Evolutionary conservation across 768 basidiomycete genomes (phyloP), one percentile per base, ranked within the genome.

Genomic region (Mycena rosella): DNA sequence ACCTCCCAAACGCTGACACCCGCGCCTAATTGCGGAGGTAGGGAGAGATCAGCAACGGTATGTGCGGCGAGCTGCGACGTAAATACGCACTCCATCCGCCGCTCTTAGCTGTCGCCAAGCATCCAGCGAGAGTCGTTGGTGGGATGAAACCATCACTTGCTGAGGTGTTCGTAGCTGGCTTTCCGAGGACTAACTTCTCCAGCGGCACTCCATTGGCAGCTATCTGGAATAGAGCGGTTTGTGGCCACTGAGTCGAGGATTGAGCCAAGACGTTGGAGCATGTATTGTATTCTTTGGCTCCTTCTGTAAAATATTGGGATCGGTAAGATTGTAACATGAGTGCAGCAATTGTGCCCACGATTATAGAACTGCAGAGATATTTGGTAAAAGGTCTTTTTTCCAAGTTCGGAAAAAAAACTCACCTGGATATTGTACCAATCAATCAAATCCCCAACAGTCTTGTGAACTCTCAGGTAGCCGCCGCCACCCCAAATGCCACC

Each of bases 181-280:
- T 94, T 3, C 91, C 91, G 73, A 94, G 91, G 65, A 93, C 87
- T 52, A 93, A 81, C 78, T 94, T 93, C 74, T 84, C 75, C 42
- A 88, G 73, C 4, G 82, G 74, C 8, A 93, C 85, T 26, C 89
- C 90, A 60, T 78, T 85, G 3, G 83, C 82, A 51, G 85, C 84
- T 65, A 90, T 88, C 73, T 89, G 83, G 76, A 89, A 87, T 27
- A 85, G 79, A 0, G 91, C 83, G 0, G 89, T 83, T 40, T 88
- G 60, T 5, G 91, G 92, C 88, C 88, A 93, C 38, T 79, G 75
- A 56, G 78, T 81, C 7, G 89, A 88, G 11, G 90, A 91, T 1
- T 82, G 74, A 5, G 80, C 86, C 52, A 93, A 77, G 27, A 94
- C 84, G 47, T 82, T 84, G 27, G 74, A 51, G 74, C 91, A 92